phyloP scores from a whole-genome alignment of 2,329 filamentous ascomycete genomes.

The Neopestalotiopsis clavispora region DNA sequence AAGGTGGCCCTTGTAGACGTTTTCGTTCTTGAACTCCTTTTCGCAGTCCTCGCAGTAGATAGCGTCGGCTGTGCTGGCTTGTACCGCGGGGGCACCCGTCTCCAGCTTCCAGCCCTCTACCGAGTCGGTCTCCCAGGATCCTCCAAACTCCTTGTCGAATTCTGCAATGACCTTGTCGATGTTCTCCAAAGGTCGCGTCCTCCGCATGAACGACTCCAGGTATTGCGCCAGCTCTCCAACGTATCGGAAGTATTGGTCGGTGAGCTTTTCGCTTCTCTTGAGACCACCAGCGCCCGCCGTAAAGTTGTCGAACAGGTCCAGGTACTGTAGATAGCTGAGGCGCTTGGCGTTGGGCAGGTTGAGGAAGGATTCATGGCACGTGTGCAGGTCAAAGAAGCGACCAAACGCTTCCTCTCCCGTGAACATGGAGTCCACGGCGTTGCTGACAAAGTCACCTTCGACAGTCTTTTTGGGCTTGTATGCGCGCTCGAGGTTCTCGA shows the following conservation, averaged over 20 bases:
- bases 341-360: conserved; percentile 89
- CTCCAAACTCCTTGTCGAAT: conserved; percentile 85
- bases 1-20: conserved; percentile 90
- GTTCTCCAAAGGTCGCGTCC: conserved; percentile 85
- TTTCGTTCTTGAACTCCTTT: conserved; percentile 94
- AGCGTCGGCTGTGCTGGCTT: conserved; percentile 59
- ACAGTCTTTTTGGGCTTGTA: conserved; percentile 75
- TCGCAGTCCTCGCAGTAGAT: conserved; percentile 92
- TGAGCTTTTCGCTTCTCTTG: conserved; percentile 83
- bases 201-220: conserved; percentile 84
- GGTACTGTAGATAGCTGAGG: conserved; percentile 88
- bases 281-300: conserved; percentile 73
- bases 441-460: conserved; percentile 67
- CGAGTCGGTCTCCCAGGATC: conserved; percentile 79
- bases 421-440: conserved; percentile 87
- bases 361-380: conserved; percentile 83
- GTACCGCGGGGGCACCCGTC: conserved; percentile 40
- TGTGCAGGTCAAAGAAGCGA: conserved; percentile 87
- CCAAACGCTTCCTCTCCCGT: conserved; percentile 95
- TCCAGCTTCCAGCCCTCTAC: conserved; percentile 79
- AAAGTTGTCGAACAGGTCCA: conserved; percentile 90
- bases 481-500: conserved; percentile 91
- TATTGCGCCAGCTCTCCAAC: conserved; percentile 81
- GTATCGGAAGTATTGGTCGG: conserved; percentile 91
- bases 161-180: conserved; percentile 75